These are phyloP conservation scores for Coemansia sp. DNA, from an alignment of 192 early-diverging fungal genomes.

Conservation along the genomic window DNA sequence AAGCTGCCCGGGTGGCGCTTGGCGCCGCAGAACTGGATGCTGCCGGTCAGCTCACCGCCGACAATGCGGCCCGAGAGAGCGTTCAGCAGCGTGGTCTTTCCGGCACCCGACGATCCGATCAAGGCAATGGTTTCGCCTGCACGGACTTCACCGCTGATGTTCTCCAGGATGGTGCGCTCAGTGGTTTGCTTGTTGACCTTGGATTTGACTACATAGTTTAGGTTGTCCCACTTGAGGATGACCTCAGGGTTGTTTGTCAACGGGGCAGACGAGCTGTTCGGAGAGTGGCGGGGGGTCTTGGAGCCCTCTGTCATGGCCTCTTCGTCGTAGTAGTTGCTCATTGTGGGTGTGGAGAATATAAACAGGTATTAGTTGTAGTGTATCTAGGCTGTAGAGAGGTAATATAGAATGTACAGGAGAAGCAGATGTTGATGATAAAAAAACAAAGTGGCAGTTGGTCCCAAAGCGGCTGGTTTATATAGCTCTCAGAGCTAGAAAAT, in stretches of 20 bases:
- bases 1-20: constrained; percentile 44
- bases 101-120: constrained; percentile 91
- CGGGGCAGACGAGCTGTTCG: background rate
- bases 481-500: too few relatives aligned
- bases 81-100: constrained; percentile 87
- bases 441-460: background rate
- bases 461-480: background rate
- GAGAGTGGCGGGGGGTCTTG: constrained; percentile 2
- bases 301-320: constrained; percentile 33
- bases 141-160: constrained; percentile 67
- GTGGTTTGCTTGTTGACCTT: constrained; percentile 13
- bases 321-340: constrained; percentile 30
- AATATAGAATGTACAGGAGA: too few relatives aligned
- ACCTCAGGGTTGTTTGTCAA: constrained; percentile 11
- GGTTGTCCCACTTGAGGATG: constrained; percentile 37
- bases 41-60: constrained; percentile 54
- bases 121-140: constrained; percentile 78
- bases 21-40: constrained; percentile 54
- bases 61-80: constrained; percentile 67
- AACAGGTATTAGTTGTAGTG: too few relatives aligned
- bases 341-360: background rate
- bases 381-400: too few relatives aligned
- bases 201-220: constrained; percentile 43
- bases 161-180: constrained; percentile 56
- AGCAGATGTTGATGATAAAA: background rate